Evolutionary conservation across 2,329 filamentous ascomycete species (phyloP), one percentile per base, ranked within the genome.

Genomic region (Triangularia verruculosa): DNA sequence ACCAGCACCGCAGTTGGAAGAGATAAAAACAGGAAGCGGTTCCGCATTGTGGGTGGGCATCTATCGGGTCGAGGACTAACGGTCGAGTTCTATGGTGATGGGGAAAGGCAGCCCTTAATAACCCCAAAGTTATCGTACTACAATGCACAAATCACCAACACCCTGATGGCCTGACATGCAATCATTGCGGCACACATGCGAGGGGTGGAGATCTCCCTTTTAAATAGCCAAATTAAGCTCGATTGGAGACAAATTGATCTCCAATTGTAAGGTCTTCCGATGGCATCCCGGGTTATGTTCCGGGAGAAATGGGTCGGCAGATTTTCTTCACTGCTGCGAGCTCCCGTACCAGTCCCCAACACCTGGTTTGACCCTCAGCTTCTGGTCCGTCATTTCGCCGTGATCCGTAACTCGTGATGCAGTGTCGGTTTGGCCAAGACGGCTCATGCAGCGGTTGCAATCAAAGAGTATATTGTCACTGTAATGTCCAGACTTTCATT

Each of bases 1-100:
- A 61, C 61, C 39, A 63, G 39, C 30, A 59, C 59, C 8, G 53
- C 61, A 2, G 59, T 57, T 12, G 30, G 57, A 20, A 55, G 57
- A 34, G 34, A 61, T 1, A 47, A 9, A 9, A 64, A 20, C 3
- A 65, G 27, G 39, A 62, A n/a, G 25, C 53, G 56, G 12, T 53
- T 28, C 39, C 28, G 25, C 57, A 59, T 59, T 2, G 25, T 59
- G 24, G 4, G 24, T 27, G 12, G 39, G 13, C 17, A 20, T 47
- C 12, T 47, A 4, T 5, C 4, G 13, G 4, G 39, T 20, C 17
- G n/a, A 47, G 12, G 20, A 15, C 22, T 4, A 39, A n/a, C 6
- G 15, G 3, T 13, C 4, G 4, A n/a, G 13, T 13, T n/a, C 2
- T n/a, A 39, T 13, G 15, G 9, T 54, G 15, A 20, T 17, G n/a